phyloP scores from a whole-genome alignment of 148 eudicot species.

The Cornus florida region DNA sequence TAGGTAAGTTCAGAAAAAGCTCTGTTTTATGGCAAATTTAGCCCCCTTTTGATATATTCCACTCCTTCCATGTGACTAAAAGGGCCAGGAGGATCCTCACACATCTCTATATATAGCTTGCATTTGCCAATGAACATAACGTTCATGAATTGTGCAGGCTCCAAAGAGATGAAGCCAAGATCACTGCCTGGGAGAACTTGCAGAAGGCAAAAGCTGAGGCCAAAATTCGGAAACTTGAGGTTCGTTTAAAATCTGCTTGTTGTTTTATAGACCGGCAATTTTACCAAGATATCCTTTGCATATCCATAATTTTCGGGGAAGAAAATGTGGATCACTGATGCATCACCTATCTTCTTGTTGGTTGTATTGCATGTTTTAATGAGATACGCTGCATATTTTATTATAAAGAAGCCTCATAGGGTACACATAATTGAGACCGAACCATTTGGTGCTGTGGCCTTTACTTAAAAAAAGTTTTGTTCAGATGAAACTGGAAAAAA shows the following conservation, averaged over 20 bases:
- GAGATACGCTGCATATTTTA: background rate
- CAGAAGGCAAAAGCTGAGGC: slow-evolving; percentile 95
- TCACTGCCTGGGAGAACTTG: slow-evolving; percentile 84
- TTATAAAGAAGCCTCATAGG: background rate
- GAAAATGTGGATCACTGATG: background rate
- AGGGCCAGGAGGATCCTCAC: background rate
- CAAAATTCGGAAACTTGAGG: slow-evolving; percentile 78
- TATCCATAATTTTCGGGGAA: slow-evolving; percentile 4
- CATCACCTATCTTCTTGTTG: background rate
- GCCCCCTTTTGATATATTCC: background rate
- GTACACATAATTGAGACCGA: background rate
- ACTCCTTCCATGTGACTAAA: background rate
- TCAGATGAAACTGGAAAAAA: slow-evolving; percentile 87
- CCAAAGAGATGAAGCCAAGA: slow-evolving; percentile 74
- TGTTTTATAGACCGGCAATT: background rate
- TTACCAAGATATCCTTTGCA: background rate
- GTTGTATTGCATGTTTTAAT: background rate
- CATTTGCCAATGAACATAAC: background rate
- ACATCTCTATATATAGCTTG: background rate
- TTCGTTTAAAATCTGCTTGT: slow-evolving; percentile 4
- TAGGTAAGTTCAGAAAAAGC: slow-evolving; percentile 3
- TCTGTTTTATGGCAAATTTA: background rate
- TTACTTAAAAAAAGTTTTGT: slow-evolving; percentile 14
- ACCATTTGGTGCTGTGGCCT: background rate
- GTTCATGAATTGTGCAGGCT: slow-evolving; percentile 32